A percentile compares a stretch with the other conserved stretches of the same genome.
phyloP scores from a whole-genome alignment of 1,284 basidiomycete species.

The Sporisorium graminicola region DNA sequence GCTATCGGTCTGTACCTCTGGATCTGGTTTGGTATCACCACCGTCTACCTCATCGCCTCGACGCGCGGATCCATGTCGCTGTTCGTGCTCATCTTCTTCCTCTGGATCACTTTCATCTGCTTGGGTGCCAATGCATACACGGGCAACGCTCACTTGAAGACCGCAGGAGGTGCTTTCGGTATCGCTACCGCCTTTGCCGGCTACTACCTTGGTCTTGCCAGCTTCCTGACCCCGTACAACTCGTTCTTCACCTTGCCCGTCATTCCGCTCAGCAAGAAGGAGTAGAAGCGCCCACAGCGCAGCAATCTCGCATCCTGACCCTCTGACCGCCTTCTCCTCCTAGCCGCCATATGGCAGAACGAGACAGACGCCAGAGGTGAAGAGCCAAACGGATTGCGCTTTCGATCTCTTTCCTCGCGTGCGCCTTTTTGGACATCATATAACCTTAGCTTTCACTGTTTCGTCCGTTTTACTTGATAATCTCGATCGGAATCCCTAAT shows the following conservation, averaged over 20 bases:
- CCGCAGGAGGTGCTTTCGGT: constrained; percentile 52
- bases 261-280: constrained; percentile 38
- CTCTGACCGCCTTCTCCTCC: too few species aligned
- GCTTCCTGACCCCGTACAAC: constrained; percentile 48
- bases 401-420: too few species aligned
- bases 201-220: constrained; percentile 52
- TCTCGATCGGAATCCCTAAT: not conserved
- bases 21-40: constrained; percentile 60
- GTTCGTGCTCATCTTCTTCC: constrained; percentile 42
- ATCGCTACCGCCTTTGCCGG: constrained; percentile 54
- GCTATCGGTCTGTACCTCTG: constrained; percentile 54
- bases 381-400: too few species aligned
- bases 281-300: constrained; percentile 14
- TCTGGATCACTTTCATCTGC: constrained; percentile 51
- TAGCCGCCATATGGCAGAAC: too few species aligned
- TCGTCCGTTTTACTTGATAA: too few species aligned
- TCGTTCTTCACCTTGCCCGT: constrained; percentile 58
- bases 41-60: constrained; percentile 49
- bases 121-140: constrained; percentile 32
- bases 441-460: too few species aligned
- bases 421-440: too few species aligned
- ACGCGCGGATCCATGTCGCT: constrained; percentile 40
- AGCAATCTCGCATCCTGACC: too few species aligned
- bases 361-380: too few species aligned
- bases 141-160: constrained; percentile 18